phyloP scores from a whole-genome alignment of 805 yeast genomes.

The Tanozyma kutaoensis region DNA sequence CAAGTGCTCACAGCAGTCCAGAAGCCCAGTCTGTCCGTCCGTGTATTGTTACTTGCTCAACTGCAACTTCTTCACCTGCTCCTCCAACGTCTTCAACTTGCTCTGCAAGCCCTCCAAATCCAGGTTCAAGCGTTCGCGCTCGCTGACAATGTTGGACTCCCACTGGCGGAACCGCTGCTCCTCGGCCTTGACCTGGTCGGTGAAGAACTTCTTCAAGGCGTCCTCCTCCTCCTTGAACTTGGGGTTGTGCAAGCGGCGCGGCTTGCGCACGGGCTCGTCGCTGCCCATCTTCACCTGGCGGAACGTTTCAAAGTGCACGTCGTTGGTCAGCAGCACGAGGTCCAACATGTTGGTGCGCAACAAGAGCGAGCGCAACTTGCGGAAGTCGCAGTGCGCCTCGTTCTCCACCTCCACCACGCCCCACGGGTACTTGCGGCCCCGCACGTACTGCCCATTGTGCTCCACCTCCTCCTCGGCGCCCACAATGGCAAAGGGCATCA shows the following conservation, averaged over 20 bases:
- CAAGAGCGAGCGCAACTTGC: constrained; percentile 64
- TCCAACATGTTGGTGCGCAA: constrained; percentile 79
- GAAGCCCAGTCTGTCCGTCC: no score
- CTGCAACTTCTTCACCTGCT: constrained; percentile 52
- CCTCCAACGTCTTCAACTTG: constrained; percentile 62
- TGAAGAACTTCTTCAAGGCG: constrained; percentile 82
- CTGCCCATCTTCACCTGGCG: constrained; percentile 57
- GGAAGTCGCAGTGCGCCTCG: constrained; percentile 75
- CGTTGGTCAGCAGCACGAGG: constrained; percentile 67
- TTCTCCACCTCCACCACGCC: constrained; percentile 82
- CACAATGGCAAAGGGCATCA: constrained; percentile 80
- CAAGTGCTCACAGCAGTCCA: no score
- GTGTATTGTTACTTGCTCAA: no score
- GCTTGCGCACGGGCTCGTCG: constrained; percentile 26
- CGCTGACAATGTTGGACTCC: constrained; percentile 94
- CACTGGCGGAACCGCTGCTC: constrained; percentile 95
- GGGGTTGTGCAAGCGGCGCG: constrained; percentile 62
- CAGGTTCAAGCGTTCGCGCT: constrained; percentile 85
- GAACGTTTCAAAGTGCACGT: constrained; percentile 67
- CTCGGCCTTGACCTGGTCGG: constrained; percentile 91
- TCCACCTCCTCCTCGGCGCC: constrained; percentile 67
- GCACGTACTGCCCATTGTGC: constrained; percentile 47
- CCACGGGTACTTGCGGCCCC: constrained; percentile 86
- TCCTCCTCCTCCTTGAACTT: constrained; percentile 95
- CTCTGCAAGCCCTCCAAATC: constrained; percentile 85